A percentile compares a stretch with the other conserved stretches of the same genome.
Evolutionary conservation across 768 basidiomycete species (phyloP).

Genomic region (Tremella yokohamensis): DNA sequence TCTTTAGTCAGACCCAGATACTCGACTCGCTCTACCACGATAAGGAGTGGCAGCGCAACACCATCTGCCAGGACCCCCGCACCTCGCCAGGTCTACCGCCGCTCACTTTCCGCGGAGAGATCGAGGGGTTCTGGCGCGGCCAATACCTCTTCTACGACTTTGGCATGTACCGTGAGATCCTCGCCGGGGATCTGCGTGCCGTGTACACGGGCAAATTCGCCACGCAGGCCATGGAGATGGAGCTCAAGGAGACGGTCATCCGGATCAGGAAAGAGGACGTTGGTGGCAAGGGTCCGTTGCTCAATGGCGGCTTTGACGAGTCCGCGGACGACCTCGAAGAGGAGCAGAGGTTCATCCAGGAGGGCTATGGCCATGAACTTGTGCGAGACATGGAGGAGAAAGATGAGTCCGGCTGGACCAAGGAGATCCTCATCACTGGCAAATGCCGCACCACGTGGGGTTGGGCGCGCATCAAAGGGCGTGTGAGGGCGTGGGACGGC

Average conservation of each 20-base stretch:
- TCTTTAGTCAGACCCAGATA: slow-evolving; percentile 15
- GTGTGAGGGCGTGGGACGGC: slow-evolving; percentile 49
- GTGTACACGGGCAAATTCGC: slow-evolving; percentile 46
- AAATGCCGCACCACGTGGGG: slow-evolving; percentile 42
- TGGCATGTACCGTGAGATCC: slow-evolving; percentile 39
- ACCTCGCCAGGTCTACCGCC: slow-evolving; percentile 41
- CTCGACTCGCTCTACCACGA: slow-evolving; percentile 37
- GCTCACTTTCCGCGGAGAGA: slow-evolving; percentile 26
- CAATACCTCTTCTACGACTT: slow-evolving; percentile 46
- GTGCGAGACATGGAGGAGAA: slow-evolving; percentile 25
- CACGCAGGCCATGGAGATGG: slow-evolving; percentile 39
- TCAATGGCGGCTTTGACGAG: slow-evolving; percentile 37
- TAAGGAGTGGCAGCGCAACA: slow-evolving; percentile 43
- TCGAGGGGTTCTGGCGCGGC: slow-evolving; percentile 45
- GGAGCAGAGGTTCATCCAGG: slow-evolving; percentile 26
- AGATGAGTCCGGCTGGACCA: slow-evolving; percentile 48
- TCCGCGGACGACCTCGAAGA: slow-evolving; percentile 18
- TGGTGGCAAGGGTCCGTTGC: slow-evolving; percentile 39
- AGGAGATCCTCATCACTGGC: slow-evolving; percentile 47
- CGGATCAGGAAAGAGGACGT: slow-evolving; percentile 38
- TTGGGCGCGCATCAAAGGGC: slow-evolving; percentile 34
- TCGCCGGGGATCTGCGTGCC: slow-evolving; percentile 38
- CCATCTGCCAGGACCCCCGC: slow-evolving; percentile 44
- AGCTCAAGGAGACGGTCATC: slow-evolving; percentile 41
- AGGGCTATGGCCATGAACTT: slow-evolving; percentile 42